phyloP scores from a whole-genome alignment of 345 rosid species.

The Rhizophora mangle region DNA sequence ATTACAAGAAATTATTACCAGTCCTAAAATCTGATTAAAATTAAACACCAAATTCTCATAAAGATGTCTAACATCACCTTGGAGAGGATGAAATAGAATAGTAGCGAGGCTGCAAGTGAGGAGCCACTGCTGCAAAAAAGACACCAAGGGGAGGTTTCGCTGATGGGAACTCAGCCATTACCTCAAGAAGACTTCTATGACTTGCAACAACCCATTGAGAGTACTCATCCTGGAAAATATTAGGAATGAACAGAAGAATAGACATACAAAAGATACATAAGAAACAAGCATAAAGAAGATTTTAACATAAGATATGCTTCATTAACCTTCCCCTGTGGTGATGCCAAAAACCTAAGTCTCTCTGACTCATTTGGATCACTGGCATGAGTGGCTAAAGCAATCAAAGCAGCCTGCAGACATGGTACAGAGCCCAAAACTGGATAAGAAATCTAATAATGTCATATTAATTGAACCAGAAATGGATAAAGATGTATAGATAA shows the following conservation, averaged over 20 bases:
- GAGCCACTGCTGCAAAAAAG: constrained; percentile 34
- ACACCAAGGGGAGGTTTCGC: constrained; percentile 34
- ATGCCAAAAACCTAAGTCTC: constrained; percentile 27
- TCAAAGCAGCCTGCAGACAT: constrained; percentile 63
- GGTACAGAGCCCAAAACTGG: constrained; percentile 4
- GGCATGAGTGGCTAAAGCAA: constrained; percentile 91
- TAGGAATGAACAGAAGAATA: background rate
- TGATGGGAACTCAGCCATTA: constrained; percentile 33
- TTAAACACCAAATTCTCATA: background rate
- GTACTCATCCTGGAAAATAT: constrained; percentile 22
- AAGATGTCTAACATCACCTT: constrained; percentile 18
- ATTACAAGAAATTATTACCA: background rate
- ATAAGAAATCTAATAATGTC: background rate
- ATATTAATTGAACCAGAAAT: constrained; percentile 4
- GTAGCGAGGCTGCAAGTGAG: constrained; percentile 33
- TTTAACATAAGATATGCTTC: background rate
- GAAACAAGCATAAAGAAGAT: background rate
- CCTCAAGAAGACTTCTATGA: constrained; percentile 37
- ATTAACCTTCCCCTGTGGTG: constrained; percentile 29
- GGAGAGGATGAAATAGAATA: constrained; percentile 37
- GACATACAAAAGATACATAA: background rate
- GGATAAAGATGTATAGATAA: constrained; percentile 4
- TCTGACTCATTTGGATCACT: constrained; percentile 78
- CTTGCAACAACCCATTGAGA: constrained; percentile 32
- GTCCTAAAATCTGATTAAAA: background rate